These are phyloP conservation scores for Aristolochia contorta DNA, from an alignment of 164 flowering plant species.

Conservation along the genomic window DNA sequence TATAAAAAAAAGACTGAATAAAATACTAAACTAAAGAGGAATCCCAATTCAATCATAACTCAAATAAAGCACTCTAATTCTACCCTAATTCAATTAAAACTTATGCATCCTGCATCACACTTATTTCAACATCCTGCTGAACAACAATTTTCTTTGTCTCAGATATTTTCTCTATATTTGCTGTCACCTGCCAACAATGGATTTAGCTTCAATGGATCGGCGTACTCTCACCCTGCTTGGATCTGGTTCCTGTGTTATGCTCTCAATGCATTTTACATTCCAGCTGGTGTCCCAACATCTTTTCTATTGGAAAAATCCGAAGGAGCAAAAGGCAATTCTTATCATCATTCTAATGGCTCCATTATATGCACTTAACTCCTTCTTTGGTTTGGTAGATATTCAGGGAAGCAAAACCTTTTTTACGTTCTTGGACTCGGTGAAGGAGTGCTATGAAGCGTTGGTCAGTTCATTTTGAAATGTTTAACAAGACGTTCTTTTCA, in stretches of 20 bases:
- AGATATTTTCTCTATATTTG: too few relatives aligned
- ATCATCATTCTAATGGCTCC: slow-evolving; percentile 93
- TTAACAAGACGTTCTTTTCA: not conserved
- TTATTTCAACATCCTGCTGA: too few relatives aligned
- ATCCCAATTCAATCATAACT: too few relatives aligned
- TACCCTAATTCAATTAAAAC: too few relatives aligned
- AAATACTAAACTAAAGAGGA: too few relatives aligned
- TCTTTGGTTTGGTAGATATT: slow-evolving; percentile 71
- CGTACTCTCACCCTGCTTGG: slow-evolving; percentile 62
- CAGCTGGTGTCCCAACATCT: slow-evolving; percentile 87
- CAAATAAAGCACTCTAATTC: too few relatives aligned
- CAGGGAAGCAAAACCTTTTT: slow-evolving; percentile 75
- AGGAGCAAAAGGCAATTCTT: slow-evolving; percentile 89
- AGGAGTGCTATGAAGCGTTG: slow-evolving; percentile 94
- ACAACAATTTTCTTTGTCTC: too few relatives aligned
- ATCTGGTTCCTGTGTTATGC: slow-evolving; percentile 45
- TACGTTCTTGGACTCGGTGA: slow-evolving; percentile 72
- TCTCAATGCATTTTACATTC: slow-evolving; percentile 67
- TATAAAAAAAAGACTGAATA: too few relatives aligned
- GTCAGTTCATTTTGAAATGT: slow-evolving; percentile 25
- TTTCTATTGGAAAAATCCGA: slow-evolving; percentile 94
- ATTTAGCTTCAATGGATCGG: slow-evolving; percentile 41
- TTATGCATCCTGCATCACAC: too few relatives aligned
- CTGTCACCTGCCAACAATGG: slow-evolving; percentile 19
- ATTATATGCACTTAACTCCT: slow-evolving; percentile 67